These are phyloP conservation scores for Solanum etuberosum DNA, from an alignment of 257 asterid species.

Conservation along the genomic window DNA sequence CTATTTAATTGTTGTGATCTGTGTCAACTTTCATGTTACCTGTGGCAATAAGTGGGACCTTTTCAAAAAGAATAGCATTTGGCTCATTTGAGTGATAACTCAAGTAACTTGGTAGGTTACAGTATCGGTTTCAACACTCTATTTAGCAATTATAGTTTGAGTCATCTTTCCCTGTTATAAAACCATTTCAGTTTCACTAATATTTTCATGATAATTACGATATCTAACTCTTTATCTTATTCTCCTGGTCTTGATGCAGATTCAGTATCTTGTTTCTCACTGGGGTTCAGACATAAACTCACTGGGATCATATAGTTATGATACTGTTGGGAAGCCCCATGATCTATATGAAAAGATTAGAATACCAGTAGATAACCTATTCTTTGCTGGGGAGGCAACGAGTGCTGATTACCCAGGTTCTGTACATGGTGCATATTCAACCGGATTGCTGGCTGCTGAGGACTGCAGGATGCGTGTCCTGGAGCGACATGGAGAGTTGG, in stretches of 20 bases:
- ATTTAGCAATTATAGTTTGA: neutral
- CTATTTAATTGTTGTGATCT: too few species aligned
- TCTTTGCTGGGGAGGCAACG: conserved; percentile 92
- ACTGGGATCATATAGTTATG: conserved; percentile 84
- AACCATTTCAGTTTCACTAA: neutral
- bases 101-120: neutral
- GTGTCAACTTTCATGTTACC: neutral
- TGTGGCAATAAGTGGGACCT: neutral
- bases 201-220: neutral
- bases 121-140: neutral
- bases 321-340: conserved; percentile 65
- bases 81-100: neutral
- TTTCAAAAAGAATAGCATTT: neutral
- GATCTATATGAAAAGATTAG: conserved; percentile 71
- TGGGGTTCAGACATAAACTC: conserved; percentile 77
- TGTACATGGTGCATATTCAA: conserved; percentile 83
- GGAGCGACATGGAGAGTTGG: conserved; percentile 71
- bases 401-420: conserved; percentile 74
- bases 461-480: conserved; percentile 83
- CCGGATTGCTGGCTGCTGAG: conserved; percentile 84
- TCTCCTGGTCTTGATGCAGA: conserved; percentile 28
- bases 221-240: neutral
- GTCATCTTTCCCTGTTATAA: neutral
- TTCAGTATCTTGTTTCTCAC: conserved; percentile 70
- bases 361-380: conserved; percentile 73